Evolutionary conservation across 768 basidiomycete genomes (phyloP), one percentile per base, ranked within the genome.

Genomic region (Podaxis sp.): DNA sequence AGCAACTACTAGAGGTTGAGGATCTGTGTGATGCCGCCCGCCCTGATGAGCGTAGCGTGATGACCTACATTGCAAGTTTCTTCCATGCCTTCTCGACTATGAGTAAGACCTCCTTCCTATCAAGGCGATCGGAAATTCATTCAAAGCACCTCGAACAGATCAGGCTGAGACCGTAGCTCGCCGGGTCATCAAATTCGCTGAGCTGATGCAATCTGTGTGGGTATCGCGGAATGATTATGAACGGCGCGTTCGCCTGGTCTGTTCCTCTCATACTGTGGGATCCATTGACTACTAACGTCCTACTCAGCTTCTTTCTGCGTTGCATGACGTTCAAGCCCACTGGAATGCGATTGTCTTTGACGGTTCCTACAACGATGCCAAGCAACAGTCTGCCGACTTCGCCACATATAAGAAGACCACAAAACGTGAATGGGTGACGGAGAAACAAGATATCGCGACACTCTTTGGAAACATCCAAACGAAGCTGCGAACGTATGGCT

Each of bases 81-180:
- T 99, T 99, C 82, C 97, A 99, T 72, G 96, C 96, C 0, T 99
- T 99, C 74, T 96, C 95, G 0, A 89, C 93, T 0, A 96, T 97
- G 90, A 94, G 96, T 96, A 67, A 56, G 85, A 75, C 11, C 4
- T 33, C 28, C 7, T 9, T 36, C 39, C 48, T 39, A 39, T 36
- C 56, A 17, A 56, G 9, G 33, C 0, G n/a, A 65, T 28, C 19
- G 7, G 12, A 30, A 4, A 52, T 39, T n/a, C 44, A 65, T 48
- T 63, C 61, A 64, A 46, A 69, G 48, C 15, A 8, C 9, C 54
- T 36, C 19, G 24, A 9, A 24, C 66, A 97, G 96, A 99, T 69
- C 96, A 97, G 74, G 90, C 93, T 4, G 94, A 98, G 74, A 97
- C 95, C 0, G 95, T 95, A 19, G 91, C 95, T 1, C 86, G 96